Conservation (phyloP, 2,329 filamentous ascomycete species). For the Aspergillus sp. region DNA sequence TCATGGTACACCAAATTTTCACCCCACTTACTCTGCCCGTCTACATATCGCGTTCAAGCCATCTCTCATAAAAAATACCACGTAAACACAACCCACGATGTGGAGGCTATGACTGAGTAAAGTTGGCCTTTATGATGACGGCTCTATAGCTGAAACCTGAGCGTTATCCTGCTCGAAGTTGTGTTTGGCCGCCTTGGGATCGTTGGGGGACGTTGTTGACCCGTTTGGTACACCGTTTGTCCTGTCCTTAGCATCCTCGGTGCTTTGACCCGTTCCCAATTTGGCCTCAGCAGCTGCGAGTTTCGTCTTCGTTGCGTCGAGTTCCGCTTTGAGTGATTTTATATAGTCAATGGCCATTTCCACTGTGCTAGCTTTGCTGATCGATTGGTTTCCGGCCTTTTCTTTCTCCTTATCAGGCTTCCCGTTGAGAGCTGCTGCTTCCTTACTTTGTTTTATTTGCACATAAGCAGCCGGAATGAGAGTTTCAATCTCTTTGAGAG, state of each 20-base stretch:
- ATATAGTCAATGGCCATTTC: conserved; percentile 96
- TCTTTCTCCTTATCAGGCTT: conserved; percentile 50
- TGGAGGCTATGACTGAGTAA: not conserved
- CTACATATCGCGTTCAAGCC: not conserved
- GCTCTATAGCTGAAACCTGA: not conserved
- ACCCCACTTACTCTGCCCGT: not conserved
- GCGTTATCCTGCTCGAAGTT: not conserved
- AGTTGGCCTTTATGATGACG: not conserved
- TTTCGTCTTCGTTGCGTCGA: conserved; percentile 63
- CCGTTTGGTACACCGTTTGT: not conserved
- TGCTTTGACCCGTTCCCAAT: conserved; percentile 32
- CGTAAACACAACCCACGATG: not conserved
- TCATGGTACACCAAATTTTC: conserved; percentile 3
- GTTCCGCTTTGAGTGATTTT: conserved; percentile 74
- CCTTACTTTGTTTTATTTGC: conserved; percentile 44
- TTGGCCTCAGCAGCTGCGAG: conserved; percentile 67
- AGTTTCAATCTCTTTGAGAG: conserved; percentile 84
- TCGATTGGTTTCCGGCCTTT: conserved; percentile 56
- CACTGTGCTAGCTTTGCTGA: conserved; percentile 96
- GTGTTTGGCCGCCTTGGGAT: not conserved
- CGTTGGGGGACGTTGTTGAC: not conserved
- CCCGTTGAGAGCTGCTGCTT: conserved; percentile 39
- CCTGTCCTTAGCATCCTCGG: conserved; percentile 7
- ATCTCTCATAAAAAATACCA: conserved; percentile 6
- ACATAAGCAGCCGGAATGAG: conserved; percentile 65